phyloP scores from a whole-genome alignment of 2,329 filamentous ascomycete species.

The Sphaerulina vaccinii region DNA sequence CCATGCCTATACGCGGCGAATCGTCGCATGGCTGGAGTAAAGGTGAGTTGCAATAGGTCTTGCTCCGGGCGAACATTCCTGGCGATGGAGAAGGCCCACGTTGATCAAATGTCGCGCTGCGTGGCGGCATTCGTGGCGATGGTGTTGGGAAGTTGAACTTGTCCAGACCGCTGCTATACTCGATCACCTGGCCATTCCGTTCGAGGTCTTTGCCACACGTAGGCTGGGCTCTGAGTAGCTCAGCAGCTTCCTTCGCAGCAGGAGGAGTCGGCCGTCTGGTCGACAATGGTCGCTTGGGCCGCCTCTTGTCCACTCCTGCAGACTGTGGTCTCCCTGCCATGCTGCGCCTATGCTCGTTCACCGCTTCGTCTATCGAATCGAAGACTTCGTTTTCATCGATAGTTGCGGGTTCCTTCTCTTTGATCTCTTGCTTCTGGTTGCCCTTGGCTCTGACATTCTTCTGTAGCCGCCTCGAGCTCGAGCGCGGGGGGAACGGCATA shows the following conservation, averaged over 20 bases:
- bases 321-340: conserved; percentile 16
- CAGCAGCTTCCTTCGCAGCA: conserved; percentile 4
- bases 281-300: conserved; percentile 16
- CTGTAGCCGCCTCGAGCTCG: conserved; percentile 9
- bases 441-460: conserved; percentile 2
- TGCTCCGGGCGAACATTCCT: background rate
- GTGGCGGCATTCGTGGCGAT: conserved; percentile 26
- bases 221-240: conserved; percentile 9
- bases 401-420: background rate
- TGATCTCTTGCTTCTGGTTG: background rate
- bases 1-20: conserved; percentile 24
- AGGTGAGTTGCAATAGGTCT: conserved; percentile 10
- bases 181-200: conserved; percentile 22
- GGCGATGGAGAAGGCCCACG: conserved; percentile 5
- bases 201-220: conserved; percentile 23
- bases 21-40: conserved; percentile 12
- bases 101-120: conserved; percentile 23
- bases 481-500: conserved; percentile 14
- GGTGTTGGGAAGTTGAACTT: conserved; percentile 34
- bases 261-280: background rate
- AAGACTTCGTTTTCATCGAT: background rate
- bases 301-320: conserved; percentile 17
- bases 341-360: conserved; percentile 12
- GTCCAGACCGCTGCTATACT: conserved; percentile 27
- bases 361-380: conserved; percentile 13